These are phyloP conservation scores for Decorospora gaudefroyi DNA, from an alignment of 2,329 filamentous ascomycete species.

Conservation along the genomic window DNA sequence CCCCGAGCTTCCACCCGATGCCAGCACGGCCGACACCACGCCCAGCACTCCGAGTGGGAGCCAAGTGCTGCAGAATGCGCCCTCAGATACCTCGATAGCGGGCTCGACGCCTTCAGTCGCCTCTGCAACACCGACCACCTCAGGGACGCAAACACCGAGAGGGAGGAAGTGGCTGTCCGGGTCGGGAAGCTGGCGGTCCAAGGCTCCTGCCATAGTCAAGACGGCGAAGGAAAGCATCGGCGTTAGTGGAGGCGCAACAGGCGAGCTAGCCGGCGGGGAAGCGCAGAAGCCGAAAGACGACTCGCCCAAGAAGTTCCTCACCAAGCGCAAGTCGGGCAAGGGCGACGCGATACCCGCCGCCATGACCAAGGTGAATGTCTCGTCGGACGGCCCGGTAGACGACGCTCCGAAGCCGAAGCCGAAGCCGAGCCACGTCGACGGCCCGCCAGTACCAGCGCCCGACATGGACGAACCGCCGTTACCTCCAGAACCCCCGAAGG, in stretches of 20 bases:
- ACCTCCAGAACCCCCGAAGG: constrained; percentile 49
- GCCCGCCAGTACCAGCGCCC: constrained; percentile 14
- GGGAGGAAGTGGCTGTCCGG: constrained; percentile 52
- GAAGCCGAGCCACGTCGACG: constrained; percentile 16
- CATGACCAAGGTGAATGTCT: constrained; percentile 54
- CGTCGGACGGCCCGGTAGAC: constrained; percentile 44
- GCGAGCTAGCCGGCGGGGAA: constrained; percentile 45
- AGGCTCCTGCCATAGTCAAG: constrained; percentile 54
- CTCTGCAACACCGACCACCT: constrained; percentile 20
- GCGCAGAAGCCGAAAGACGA: constrained; percentile 33
- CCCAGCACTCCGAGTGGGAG: constrained; percentile 22
- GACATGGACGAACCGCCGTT: constrained; percentile 47
- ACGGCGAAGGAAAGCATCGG: constrained; percentile 55
- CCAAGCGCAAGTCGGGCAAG: constrained; percentile 54
- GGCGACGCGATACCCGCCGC: constrained; percentile 52
- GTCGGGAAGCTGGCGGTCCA: constrained; percentile 52
- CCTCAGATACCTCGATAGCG: constrained; percentile 19
- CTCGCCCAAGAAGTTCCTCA: constrained; percentile 46
- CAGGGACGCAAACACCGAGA: constrained; percentile 27
- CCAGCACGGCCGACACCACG: constrained; percentile 11
- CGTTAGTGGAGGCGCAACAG: constrained; percentile 50
- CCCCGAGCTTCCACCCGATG: constrained; percentile 17
- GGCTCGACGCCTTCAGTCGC: constrained; percentile 20
- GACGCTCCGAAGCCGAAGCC: constrained; percentile 28
- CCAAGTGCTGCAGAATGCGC: constrained; percentile 19